Evolutionary conservation across 805 yeast genomes (phyloP).

Genomic region (Debaryomyces maramus): DNA sequence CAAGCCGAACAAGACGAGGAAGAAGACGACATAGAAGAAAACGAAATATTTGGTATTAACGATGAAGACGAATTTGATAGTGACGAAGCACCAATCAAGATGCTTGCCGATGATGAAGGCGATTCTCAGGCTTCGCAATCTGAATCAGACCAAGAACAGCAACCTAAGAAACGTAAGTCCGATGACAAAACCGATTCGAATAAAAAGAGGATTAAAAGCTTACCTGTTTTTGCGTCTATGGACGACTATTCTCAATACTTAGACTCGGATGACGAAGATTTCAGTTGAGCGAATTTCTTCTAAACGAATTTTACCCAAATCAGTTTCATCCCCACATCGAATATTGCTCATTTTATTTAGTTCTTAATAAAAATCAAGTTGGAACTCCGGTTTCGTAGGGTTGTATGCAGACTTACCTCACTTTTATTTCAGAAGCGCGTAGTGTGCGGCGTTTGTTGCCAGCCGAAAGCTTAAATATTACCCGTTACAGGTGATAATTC

Average conservation of each 20-base stretch:
- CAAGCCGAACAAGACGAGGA: slow-evolving; percentile 26
- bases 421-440: too few species aligned
- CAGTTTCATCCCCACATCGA: too few species aligned
- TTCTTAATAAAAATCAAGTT: too few species aligned
- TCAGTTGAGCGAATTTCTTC: too few species aligned
- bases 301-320: too few species aligned
- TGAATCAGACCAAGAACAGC: slow-evolving; percentile 21
- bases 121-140: slow-evolving; percentile 31
- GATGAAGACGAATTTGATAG: slow-evolving; percentile 36
- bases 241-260: slow-evolving; percentile 81
- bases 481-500: too few species aligned
- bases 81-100: slow-evolving; percentile 15
- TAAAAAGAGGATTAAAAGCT: slow-evolving; percentile 57
- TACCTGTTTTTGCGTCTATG: slow-evolving; percentile 86
- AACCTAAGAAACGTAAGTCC: slow-evolving; percentile 27
- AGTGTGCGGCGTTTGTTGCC: too few species aligned
- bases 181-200: slow-evolving; percentile 37
- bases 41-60: slow-evolving; percentile 14
- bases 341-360: too few species aligned
- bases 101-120: slow-evolving; percentile 13
- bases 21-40: slow-evolving; percentile 18
- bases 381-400: too few species aligned
- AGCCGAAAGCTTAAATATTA: too few species aligned
- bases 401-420: too few species aligned
- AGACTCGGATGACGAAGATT: slow-evolving; percentile 61